These are phyloP conservation scores for Stemphylium vesicarium DNA, from an alignment of 2,329 filamentous ascomycete species.

Conservation along the genomic window DNA sequence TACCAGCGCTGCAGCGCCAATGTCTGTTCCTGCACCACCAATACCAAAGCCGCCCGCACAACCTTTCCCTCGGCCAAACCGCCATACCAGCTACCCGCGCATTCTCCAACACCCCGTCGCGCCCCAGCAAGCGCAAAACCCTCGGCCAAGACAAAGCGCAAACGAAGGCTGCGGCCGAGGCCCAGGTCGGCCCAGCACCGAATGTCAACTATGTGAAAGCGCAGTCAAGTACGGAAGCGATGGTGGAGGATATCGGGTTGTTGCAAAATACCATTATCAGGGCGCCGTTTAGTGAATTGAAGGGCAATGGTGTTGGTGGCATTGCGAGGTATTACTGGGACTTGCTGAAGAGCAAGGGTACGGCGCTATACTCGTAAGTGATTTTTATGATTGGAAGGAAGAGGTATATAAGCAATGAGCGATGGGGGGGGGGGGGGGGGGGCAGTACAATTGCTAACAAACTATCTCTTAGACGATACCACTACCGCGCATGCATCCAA, in stretches of 20 bases:
- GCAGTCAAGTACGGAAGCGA: slow-evolving; percentile 9
- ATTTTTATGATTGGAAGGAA: not conserved
- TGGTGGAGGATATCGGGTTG: slow-evolving; percentile 32
- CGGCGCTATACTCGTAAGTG: slow-evolving; percentile 26
- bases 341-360: slow-evolving; percentile 24
- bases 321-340: slow-evolving; percentile 29
- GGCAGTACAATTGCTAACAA: slow-evolving; percentile 8
- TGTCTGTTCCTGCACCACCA: slow-evolving; percentile 32
- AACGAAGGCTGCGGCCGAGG: slow-evolving; percentile 13
- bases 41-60: slow-evolving; percentile 4
- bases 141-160: slow-evolving; percentile 15
- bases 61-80: slow-evolving; percentile 6
- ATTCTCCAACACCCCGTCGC: slow-evolving; percentile 34
- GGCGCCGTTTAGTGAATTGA: slow-evolving; percentile 22
- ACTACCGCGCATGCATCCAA: slow-evolving; percentile 22
- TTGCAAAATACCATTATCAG: slow-evolving; percentile 30
- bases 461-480: slow-evolving; percentile 13
- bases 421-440: not conserved
- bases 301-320: not conserved
- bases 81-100: slow-evolving; percentile 19
- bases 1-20: slow-evolving; percentile 33
- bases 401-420: not conserved
- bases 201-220: slow-evolving; percentile 8
- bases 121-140: slow-evolving; percentile 12
- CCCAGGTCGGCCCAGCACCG: slow-evolving; percentile 16